These are phyloP conservation scores for Pistacia integerrima DNA, from an alignment of 345 rosid species.

Conservation along the genomic window DNA sequence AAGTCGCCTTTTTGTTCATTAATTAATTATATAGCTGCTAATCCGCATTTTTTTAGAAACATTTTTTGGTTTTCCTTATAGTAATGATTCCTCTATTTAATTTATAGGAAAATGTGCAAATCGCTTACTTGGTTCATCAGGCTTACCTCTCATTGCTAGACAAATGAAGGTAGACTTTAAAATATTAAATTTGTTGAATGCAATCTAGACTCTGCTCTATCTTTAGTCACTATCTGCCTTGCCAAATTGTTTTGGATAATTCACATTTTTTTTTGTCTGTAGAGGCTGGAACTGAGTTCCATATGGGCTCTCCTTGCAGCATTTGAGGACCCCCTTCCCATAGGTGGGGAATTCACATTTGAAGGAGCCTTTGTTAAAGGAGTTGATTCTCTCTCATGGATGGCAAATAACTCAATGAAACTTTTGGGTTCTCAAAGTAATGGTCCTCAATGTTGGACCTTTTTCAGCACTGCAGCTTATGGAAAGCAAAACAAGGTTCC, in stretches of 20 bases:
- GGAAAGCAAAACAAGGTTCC: conserved; percentile 92
- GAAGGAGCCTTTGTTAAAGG: conserved; percentile 96
- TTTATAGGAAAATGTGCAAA: conserved; percentile 88
- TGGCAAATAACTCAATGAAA: conserved; percentile 84
- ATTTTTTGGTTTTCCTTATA: neutral
- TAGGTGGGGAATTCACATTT: conserved; percentile 37
- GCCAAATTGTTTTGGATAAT: conserved; percentile 7
- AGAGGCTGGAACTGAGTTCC: conserved; percentile 78
- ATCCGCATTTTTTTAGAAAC: neutral
- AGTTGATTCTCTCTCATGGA: conserved; percentile 83
- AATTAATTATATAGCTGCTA: neutral
- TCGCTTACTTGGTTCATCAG: conserved; percentile 84
- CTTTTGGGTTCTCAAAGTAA: conserved; percentile 38
- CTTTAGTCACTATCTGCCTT: neutral
- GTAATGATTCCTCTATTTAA: conserved; percentile 7
- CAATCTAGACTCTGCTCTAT: conserved; percentile 5
- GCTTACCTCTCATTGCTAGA: conserved; percentile 79
- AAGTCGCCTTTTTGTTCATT: neutral
- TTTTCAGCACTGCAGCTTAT: conserved; percentile 78
- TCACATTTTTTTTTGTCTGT: conserved; percentile 11
- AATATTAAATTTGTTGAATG: neutral
- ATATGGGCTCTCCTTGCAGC: conserved; percentile 96
- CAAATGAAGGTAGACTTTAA: conserved; percentile 77
- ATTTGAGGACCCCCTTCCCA: conserved; percentile 80
- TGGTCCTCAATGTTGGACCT: conserved; percentile 75